These are phyloP conservation scores for Tetradesmus obliquus DNA, from an alignment of 139 green algal species.

Conservation along the genomic window DNA sequence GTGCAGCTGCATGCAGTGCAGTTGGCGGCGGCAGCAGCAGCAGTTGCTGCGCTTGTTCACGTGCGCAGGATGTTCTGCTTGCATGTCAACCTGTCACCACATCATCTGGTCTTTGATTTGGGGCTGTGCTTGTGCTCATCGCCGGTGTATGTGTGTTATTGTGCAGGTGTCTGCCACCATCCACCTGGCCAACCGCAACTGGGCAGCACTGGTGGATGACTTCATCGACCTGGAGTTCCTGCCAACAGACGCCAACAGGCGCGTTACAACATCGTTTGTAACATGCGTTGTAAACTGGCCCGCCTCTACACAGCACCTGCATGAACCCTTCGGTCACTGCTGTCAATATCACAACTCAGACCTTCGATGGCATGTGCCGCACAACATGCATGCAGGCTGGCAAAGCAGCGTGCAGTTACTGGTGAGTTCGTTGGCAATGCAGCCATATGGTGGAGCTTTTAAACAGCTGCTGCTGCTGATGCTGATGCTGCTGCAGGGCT, in stretches of 20 bases:
- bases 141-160: not conserved
- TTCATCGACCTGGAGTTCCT: constrained; percentile 89
- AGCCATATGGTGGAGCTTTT: too few relatives aligned
- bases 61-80: not conserved
- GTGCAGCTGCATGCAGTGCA: not conserved
- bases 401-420: too few relatives aligned
- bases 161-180: constrained; percentile 39
- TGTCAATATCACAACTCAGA: too few relatives aligned
- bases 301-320: not conserved
- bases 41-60: not conserved
- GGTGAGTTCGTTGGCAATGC: too few relatives aligned
- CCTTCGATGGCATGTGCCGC: too few relatives aligned
- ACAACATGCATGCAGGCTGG: too few relatives aligned
- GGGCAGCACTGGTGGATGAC: constrained; percentile 78
- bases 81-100: not conserved
- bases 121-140: not conserved
- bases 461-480: not conserved
- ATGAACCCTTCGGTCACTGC: not conserved
- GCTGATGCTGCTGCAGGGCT: constrained; percentile 15
- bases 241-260: constrained; percentile 52
- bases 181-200: constrained; percentile 42
- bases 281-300: not conserved
- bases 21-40: not conserved
- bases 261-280: not conserved
- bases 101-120: too few relatives aligned